Evolutionary conservation across 176 grass and related monocot species (phyloP).

Genomic region (Phragmites australis): DNA sequence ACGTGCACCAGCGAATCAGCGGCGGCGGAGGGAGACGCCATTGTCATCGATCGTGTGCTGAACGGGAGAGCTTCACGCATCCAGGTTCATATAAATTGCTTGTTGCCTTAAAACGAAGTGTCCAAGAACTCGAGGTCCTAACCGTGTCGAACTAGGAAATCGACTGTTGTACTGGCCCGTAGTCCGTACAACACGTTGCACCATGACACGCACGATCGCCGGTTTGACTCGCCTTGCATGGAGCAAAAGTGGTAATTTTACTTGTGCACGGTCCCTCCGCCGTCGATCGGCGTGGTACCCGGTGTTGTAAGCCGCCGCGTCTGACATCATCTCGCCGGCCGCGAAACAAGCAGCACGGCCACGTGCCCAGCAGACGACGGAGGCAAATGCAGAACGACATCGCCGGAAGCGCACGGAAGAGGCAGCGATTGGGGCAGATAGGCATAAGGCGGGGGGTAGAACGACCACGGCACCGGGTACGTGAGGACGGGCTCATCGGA

Average conservation of each 20-base stretch:
- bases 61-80: background rate
- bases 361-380: too few species aligned
- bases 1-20: slow-evolving; percentile 43
- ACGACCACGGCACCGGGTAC: slow-evolving; percentile 25
- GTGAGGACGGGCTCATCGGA: slow-evolving; percentile 16
- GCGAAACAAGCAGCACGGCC: too few species aligned
- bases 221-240: background rate
- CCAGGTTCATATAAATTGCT: background rate
- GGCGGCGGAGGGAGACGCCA: background rate
- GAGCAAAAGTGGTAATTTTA: too few species aligned
- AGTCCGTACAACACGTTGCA: too few species aligned
- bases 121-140: background rate
- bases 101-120: background rate
- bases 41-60: background rate
- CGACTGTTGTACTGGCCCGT: too few species aligned
- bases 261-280: background rate
- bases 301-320: slow-evolving; percentile 46
- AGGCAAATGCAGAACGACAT: background rate
- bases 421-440: slow-evolving; percentile 16
- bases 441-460: background rate
- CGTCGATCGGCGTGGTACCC: slow-evolving; percentile 57
- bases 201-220: background rate
- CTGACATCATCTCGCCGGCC: slow-evolving; percentile 54
- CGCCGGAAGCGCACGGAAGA: background rate
- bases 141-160: background rate